phyloP scores from a whole-genome alignment of 2,329 filamentous ascomycete genomes.

The Penicillium sp. region DNA sequence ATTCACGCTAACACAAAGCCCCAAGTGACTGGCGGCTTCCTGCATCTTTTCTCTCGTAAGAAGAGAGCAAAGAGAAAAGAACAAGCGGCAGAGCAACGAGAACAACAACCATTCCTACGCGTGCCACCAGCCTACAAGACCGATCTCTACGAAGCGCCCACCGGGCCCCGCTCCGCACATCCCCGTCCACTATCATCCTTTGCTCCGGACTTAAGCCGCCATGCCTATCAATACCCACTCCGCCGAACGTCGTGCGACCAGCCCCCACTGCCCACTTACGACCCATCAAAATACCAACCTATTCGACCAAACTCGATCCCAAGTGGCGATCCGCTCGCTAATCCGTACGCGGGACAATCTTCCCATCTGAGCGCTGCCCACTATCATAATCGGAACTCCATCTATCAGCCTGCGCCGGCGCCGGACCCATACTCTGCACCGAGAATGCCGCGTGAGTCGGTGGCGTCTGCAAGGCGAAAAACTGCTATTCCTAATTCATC shows the following conservation, averaged over 20 bases:
- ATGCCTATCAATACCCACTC: constrained; percentile 5
- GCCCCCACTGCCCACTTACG: constrained; percentile 35
- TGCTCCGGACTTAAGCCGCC: constrained; percentile 19
- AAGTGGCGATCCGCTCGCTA: constrained; percentile 4
- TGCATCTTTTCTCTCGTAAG: constrained; percentile 24
- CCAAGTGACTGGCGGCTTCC: constrained; percentile 20
- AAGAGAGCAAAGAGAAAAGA: constrained; percentile 24
- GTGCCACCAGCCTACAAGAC: constrained; percentile 21
- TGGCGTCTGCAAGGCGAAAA: constrained; percentile 9
- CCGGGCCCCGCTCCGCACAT: constrained; percentile 18
- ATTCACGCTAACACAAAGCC: constrained; percentile 5
- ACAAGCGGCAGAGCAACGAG: constrained; percentile 9
- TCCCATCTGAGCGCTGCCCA: constrained; percentile 23
- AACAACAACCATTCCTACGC: constrained; percentile 3
- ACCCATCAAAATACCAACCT: constrained; percentile 35
- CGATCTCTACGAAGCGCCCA: constrained; percentile 5
- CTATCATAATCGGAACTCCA: constrained; percentile 19
- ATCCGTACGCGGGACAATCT: constrained; percentile 12
- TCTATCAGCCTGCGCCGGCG: constrained; percentile 13
- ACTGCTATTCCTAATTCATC: constrained; percentile 11
- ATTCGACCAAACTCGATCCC: constrained; percentile 15
- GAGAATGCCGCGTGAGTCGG: constrained; percentile 1
- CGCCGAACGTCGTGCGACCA: constrained; percentile 22
- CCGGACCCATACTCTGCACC: constrained; percentile 1
- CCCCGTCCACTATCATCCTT: constrained; percentile 27